Base-by-base conservation (phyloP, 2,329 filamentous ascomycete genomes). In the Leptographium flavum region DNA sequence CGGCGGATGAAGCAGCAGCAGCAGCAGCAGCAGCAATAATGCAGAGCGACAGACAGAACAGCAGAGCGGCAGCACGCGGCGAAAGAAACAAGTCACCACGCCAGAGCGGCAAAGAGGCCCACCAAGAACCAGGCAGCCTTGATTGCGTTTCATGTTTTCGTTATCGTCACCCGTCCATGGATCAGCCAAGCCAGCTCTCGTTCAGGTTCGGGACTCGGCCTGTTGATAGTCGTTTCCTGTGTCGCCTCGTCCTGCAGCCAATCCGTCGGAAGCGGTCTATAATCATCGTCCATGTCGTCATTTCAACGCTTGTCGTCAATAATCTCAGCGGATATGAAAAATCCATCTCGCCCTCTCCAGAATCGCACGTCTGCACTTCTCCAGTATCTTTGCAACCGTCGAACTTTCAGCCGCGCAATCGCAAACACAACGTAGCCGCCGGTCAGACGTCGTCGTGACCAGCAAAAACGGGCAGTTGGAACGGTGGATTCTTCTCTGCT, bases 1-100 rank as follows among this genome's bases (percentile, higher is more conserved):
- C 50, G 48, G 48, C 50, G 50, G 50, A 47, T 45, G 38, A 45
- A 44, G 45, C 27, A 45, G 45, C 42, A 46, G 38, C 43, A 46
- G 45, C 48, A n/a, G 41, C 45, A 44, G 42, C 45, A 44, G 44
- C 43, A 49, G 43, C 46, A 39, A 45, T 46, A 47, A 45, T 47
- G 42, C 45, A 46, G 37, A 44, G 39, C 47, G 46, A 39, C 45
- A 40, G 23, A 37, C 43, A 45, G 23, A 28, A 23, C 43, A 41
- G 45, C 45, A 46, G 31, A 40, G 25, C 22, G 33, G 43, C 35
- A 33, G 39, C 38, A 42, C n/a, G 39, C 32, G 38, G 39, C 31
- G 27, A 30, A 42, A n/a, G 13, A 31, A 25, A 42, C 25, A 28
- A 43, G 11, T n/a, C n/a, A n/a, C n/a, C n/a, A n/a, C n/a, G 5